Evolutionary conservation across 177 flowering plant genomes (phyloP), one percentile per base, ranked within the genome.

Genomic region (Vitis hybrid): DNA sequence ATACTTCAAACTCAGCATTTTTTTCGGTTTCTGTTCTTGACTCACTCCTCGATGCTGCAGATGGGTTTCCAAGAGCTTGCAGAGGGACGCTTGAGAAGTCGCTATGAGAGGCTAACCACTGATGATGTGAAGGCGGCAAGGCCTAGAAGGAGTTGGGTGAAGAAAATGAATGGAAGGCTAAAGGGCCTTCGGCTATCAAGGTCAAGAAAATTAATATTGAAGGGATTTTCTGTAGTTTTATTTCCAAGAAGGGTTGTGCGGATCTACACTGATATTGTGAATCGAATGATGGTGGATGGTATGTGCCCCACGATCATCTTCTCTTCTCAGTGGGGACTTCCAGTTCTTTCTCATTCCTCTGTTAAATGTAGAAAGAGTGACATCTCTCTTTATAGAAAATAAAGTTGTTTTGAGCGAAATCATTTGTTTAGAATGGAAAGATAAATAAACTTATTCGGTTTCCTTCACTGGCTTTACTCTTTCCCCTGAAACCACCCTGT

Each of bases 311-410:
- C 77, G 2, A 63, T 84, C 56, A 15, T 75, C 51, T 75, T 83
- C 61, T 76, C 84, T 26, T 75, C 82, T 51, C 83, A 84, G 2
- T 83, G 85, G 86, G 88, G 88, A 3, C 81, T 86, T 51, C 90
- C 88, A 11, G 84, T 87, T 73, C 75, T 84, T 18, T 75, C 81
- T 33, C 80, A 79, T 62, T 63, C 84, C 3, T 48, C 72, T 66
- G 31, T 12, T 58, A 29, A 39, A 50, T 10, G 53, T 45, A 22
- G 45, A 66, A 52, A 60, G 50, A 72, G 58, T 56, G 55, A 18
- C 21, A 6, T 72, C 5, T 65, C 39, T 56, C 45, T 64, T 18
- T 45, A 64, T 52, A 50, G 65, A 12, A 51, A 15, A 39, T 39
- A 7, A 2, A 19, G 5, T 21, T 57, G 29, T 26, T 26, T 26